Evolutionary conservation across 305 asterid genomes (phyloP), one percentile per base, ranked within the genome.

Genomic region (Solanum aculeatissimum): DNA sequence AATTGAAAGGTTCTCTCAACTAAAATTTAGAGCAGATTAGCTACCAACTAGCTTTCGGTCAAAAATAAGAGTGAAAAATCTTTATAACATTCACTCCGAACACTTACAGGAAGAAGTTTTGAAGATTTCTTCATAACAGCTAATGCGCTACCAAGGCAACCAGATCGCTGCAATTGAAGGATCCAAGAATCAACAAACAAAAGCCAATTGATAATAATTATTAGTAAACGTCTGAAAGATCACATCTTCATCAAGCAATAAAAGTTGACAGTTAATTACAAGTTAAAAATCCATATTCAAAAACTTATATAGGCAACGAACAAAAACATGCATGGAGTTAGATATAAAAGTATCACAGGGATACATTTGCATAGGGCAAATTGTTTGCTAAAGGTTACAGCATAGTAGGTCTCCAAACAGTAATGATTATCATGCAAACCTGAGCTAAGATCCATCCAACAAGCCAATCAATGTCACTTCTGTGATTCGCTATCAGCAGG

Each of bases 111-210:
- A 88, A 94, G 98, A 86, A 92, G 70, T 91, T 90, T 97, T n/a
- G 94, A 91, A 47, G 99, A 94, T 89, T 97, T 97, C 96, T 97
- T 97, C 97, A 94, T 97, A 81, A 97, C 93, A 88, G 99, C 99
- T 89, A 97, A 89, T 62, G 98, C 0, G 86, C 98, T 97, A 85
- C 99, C 99, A 21, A 97, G 95, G 92, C 99, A 97, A 86, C 98
- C 98, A 14, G 97, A 91, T 85, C 99, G 90, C 99, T 97, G 97
- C 82, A 87, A 89, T 84, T 55, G 80, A 75, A 87, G 85, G 27
- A 71, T 69, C 49, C 81, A 86, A 85, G 83, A 84, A 83, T 49
- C 38, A 58, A 38, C 55, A 63, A 66, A 38, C 21, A 43, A 11
- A 68, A 45, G 74, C 14, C 51, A 42, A 47, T 45, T 66, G 55